Conservation (phyloP, 805 yeast species). For the Starmerella etchellsii region DNA sequence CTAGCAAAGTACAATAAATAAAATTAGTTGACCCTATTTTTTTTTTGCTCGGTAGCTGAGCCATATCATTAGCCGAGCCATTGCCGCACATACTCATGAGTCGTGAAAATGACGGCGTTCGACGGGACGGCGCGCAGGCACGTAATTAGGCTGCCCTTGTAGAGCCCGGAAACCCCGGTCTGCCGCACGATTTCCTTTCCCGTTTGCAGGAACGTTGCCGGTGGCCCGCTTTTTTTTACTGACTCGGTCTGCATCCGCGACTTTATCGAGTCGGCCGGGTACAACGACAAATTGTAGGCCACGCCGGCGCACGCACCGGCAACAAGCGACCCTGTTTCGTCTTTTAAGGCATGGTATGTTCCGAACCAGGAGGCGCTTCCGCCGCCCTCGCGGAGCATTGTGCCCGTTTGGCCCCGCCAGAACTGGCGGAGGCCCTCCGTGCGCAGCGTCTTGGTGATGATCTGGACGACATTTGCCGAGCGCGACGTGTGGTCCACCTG, state of each 20-base stretch:
- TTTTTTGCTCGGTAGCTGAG: too few relatives aligned
- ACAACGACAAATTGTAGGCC: slow-evolving; percentile 62
- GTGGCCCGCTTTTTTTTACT: slow-evolving; percentile 19
- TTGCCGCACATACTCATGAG: slow-evolving; percentile 42
- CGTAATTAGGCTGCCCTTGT: slow-evolving; percentile 77
- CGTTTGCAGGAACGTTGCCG: slow-evolving; percentile 29
- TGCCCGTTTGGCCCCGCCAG: slow-evolving; percentile 80
- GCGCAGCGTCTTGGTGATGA: slow-evolving; percentile 1
- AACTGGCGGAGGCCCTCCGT: slow-evolving; percentile 53
- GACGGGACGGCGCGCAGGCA: slow-evolving; percentile 76
- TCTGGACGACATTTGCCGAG: slow-evolving; percentile 18
- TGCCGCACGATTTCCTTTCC: slow-evolving; percentile 31
- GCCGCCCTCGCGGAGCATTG: slow-evolving; percentile 68
- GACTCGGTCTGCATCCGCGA: slow-evolving; percentile 65
- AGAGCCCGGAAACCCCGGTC: slow-evolving; percentile 60
- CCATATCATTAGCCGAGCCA: not conserved
- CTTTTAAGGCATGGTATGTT: slow-evolving; percentile 50
- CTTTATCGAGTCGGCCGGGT: slow-evolving; percentile 85
- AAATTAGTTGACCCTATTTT: too few relatives aligned
- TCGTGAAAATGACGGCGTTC: slow-evolving; percentile 71
- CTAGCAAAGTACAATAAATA: too few relatives aligned
- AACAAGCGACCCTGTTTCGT: slow-evolving; percentile 31
- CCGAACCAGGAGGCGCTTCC: slow-evolving; percentile 96
- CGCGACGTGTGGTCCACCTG: slow-evolving; percentile 40
- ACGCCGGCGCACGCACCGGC: slow-evolving; percentile 87